phyloP scores from a whole-genome alignment of 1,284 basidiomycete genomes.

The Pseudozyma hubeiensis region DNA sequence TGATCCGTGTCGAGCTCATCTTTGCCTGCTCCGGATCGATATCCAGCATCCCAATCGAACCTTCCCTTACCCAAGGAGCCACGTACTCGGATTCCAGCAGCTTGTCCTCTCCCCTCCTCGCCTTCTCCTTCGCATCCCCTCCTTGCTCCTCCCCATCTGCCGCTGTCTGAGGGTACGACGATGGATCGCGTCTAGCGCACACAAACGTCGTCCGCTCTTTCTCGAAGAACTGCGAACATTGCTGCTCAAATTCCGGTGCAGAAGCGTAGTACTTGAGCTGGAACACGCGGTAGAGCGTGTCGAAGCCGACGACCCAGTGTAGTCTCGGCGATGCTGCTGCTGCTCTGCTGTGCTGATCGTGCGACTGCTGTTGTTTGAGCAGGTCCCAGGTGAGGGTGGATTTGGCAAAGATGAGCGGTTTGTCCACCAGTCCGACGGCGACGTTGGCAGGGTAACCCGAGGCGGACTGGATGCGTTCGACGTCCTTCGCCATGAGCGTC shows the following conservation, averaged over 20 bases:
- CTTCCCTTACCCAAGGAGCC: slow-evolving; percentile 39
- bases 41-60: slow-evolving; percentile 44
- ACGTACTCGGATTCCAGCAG: slow-evolving; percentile 32
- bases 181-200: slow-evolving; percentile 46
- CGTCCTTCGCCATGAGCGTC: slow-evolving; percentile 60
- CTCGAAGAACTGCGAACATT: slow-evolving; percentile 76
- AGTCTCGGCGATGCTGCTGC: slow-evolving; percentile 63
- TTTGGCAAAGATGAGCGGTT: slow-evolving; percentile 90
- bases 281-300: slow-evolving; percentile 88
- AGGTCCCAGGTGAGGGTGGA: slow-evolving; percentile 74
- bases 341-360: neutral
- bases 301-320: slow-evolving; percentile 82
- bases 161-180: slow-evolving; percentile 28
- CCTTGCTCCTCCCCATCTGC: neutral
- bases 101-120: slow-evolving; percentile 31
- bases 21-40: slow-evolving; percentile 32
- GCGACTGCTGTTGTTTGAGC: slow-evolving; percentile 65
- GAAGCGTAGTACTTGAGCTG: slow-evolving; percentile 80
- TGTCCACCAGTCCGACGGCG: slow-evolving; percentile 84
- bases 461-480: slow-evolving; percentile 35
- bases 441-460: slow-evolving; percentile 71
- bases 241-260: slow-evolving; percentile 73
- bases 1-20: slow-evolving; percentile 55
- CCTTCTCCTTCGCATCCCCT: slow-evolving; percentile 6
- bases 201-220: slow-evolving; percentile 76